Evolutionary conservation across 106 monocot genomes (phyloP).

Genomic region (Amphibolis antarctica): DNA sequence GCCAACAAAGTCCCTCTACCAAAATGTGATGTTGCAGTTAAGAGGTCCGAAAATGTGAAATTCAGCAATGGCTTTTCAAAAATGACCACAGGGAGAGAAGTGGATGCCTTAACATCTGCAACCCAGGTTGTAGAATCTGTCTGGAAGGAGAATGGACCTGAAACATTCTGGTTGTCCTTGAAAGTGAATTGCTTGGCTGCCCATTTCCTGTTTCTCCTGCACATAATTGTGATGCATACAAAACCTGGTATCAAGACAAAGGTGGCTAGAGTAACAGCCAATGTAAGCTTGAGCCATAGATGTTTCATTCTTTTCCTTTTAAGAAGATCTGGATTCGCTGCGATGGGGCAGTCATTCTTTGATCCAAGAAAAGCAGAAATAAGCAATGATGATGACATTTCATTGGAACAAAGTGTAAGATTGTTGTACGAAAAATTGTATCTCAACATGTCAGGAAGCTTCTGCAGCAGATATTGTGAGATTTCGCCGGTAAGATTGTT

Average conservation of each 20-base stretch:
- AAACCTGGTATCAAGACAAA: constrained; percentile 33
- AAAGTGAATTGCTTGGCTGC: constrained; percentile 45
- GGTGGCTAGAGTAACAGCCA: constrained; percentile 34
- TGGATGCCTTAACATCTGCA: constrained; percentile 59
- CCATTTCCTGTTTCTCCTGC: constrained; percentile 22
- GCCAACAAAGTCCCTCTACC: constrained; percentile 57
- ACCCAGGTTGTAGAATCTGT: constrained; percentile 72
- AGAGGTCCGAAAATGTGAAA: constrained; percentile 71
- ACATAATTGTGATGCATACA: constrained; percentile 25
- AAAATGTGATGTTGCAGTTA: constrained; percentile 59
- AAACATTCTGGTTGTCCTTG: constrained; percentile 38
- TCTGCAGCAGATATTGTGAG: constrained; percentile 28
- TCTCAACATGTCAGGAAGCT: constrained; percentile 24
- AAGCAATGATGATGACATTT: constrained; percentile 17
- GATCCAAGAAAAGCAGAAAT: constrained; percentile 41
- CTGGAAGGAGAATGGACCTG: constrained; percentile 63
- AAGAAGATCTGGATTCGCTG: constrained; percentile 43
- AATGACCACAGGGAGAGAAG: constrained; percentile 64
- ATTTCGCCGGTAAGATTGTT: constrained; percentile 88
- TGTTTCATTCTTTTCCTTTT: constrained; percentile 9
- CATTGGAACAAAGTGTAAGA: constrained; percentile 44
- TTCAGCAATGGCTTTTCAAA: constrained; percentile 83
- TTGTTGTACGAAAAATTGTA: constrained; percentile 93
- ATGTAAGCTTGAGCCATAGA: constrained; percentile 24
- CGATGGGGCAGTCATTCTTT: constrained; percentile 58